phyloP scores from a whole-genome alignment of 352 stramenopile species.

The Phytophthora macrochlamydospora region DNA sequence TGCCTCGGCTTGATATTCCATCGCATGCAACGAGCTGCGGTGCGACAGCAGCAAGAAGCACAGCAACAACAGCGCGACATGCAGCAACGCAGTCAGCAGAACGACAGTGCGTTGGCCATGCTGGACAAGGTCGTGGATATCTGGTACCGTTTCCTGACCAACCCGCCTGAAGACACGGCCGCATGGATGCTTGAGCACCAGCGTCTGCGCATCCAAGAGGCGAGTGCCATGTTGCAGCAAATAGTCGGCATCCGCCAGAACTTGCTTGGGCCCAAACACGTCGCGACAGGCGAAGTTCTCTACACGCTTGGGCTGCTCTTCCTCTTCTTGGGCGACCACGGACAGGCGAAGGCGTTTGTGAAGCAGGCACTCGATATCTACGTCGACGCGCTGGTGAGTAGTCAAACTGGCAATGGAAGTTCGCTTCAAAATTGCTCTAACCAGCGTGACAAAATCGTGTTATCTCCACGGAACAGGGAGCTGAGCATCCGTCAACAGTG shows the following conservation, averaged over 20 bases:
- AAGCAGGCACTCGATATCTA: slow-evolving; percentile 64
- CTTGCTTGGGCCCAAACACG: slow-evolving; percentile 35
- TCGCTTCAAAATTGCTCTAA: slow-evolving; percentile 2
- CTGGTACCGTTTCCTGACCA: slow-evolving; percentile 79
- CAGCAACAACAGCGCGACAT: slow-evolving; percentile 35
- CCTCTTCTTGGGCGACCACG: slow-evolving; percentile 55
- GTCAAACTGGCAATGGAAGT: slow-evolving; percentile 4
- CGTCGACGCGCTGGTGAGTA: slow-evolving; percentile 53
- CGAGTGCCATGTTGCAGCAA: slow-evolving; percentile 61
- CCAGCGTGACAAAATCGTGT: background rate
- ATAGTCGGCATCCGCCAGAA: slow-evolving; percentile 33
- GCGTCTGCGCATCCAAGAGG: slow-evolving; percentile 60
- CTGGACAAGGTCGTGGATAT: slow-evolving; percentile 84
- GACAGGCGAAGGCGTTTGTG: slow-evolving; percentile 56
- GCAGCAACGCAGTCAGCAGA: slow-evolving; percentile 33
- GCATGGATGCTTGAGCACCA: slow-evolving; percentile 71
- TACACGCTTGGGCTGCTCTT: slow-evolving; percentile 54
- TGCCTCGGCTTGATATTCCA: slow-evolving; percentile 69
- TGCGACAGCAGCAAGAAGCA: slow-evolving; percentile 21
- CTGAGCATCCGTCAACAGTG: slow-evolving; percentile 61
- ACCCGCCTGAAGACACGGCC: slow-evolving; percentile 62
- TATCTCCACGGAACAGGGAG: slow-evolving; percentile 30
- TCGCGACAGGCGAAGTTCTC: slow-evolving; percentile 47
- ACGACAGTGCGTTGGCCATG: slow-evolving; percentile 67
- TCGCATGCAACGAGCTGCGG: slow-evolving; percentile 40